phyloP scores from a whole-genome alignment of 148 eudicot species.

The Camellia lanceoleosa region DNA sequence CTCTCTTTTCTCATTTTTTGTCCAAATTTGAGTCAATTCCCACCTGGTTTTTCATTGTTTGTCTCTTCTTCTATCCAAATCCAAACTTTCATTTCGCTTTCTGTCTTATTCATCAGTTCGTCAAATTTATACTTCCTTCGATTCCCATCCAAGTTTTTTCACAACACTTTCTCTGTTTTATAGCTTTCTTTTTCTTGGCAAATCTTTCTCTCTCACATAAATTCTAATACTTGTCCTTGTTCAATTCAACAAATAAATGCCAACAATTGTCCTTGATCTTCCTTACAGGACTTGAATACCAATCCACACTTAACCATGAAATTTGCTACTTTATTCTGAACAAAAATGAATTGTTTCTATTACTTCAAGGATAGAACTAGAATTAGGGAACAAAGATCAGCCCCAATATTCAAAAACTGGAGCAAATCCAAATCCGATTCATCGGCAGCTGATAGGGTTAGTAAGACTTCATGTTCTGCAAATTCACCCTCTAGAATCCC shows the following conservation, averaged over 20 bases:
- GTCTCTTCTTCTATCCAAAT: not conserved
- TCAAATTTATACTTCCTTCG: not conserved
- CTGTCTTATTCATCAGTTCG: not conserved
- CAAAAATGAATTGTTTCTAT: too few species aligned
- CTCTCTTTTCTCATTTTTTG: not conserved
- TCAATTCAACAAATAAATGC: not conserved
- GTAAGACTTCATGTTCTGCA: constrained; percentile 46
- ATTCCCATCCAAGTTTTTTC: not conserved
- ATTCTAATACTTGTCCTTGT: too few species aligned
- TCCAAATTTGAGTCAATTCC: not conserved
- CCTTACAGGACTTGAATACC: not conserved
- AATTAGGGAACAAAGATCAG: constrained; percentile 52
- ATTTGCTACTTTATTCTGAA: too few species aligned
- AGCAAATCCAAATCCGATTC: constrained; percentile 30
- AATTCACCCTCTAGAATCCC: constrained; percentile 42
- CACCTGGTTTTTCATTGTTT: constrained; percentile 3
- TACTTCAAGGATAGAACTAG: constrained; percentile 15
- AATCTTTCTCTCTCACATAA: not conserved
- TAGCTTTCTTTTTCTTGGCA: not conserved
- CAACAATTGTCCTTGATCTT: not conserved
- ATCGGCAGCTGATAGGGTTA: constrained; percentile 33
- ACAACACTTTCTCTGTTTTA: not conserved
- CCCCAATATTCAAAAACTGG: constrained; percentile 51
- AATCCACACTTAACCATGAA: too few species aligned
- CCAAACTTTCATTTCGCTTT: not conserved